These are phyloP conservation scores for Aspergillus pseudoterreus DNA, from an alignment of 2,329 filamentous ascomycete genomes.

Conservation along the genomic window DNA sequence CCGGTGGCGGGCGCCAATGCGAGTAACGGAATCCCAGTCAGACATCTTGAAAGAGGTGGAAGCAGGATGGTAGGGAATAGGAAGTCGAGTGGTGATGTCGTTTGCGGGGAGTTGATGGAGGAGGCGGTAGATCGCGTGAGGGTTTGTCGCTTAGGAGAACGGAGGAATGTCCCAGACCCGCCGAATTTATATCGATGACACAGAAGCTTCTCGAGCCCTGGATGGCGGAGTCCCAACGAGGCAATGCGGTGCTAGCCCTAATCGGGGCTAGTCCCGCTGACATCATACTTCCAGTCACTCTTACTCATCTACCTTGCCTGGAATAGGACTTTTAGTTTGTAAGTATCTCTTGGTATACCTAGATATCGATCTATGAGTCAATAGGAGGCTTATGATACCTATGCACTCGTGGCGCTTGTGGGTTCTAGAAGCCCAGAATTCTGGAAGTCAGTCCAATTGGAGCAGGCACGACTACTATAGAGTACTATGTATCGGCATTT, in stretches of 20 bases:
- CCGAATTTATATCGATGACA: slow-evolving; percentile 36
- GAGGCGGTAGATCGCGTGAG: slow-evolving; percentile 26
- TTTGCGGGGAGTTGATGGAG: slow-evolving; percentile 11
- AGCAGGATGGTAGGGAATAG: neutral
- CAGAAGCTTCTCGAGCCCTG: slow-evolving; percentile 38
- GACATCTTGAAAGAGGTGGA: slow-evolving; percentile 49
- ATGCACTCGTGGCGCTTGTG: too few species aligned
- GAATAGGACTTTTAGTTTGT: too few species aligned
- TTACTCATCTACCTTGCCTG: neutral
- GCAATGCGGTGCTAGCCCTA: slow-evolving; percentile 6
- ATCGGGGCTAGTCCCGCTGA: slow-evolving; percentile 20
- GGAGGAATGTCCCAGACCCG: slow-evolving; percentile 19
- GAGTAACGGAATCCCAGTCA: slow-evolving; percentile 86
- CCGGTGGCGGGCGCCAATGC: slow-evolving; percentile 85
- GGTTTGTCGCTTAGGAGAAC: slow-evolving; percentile 12
- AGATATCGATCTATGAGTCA: too few species aligned
- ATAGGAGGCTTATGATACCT: too few species aligned
- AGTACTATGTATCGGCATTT: too few species aligned
- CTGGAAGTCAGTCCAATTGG: too few species aligned
- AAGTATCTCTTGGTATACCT: too few species aligned
- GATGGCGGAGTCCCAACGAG: slow-evolving; percentile 23
- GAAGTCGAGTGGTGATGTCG: slow-evolving; percentile 2
- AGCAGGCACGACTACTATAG: too few species aligned
- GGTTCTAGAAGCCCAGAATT: too few species aligned
- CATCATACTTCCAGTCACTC: slow-evolving; percentile 9